Percentiles rank a stretch among this genome's conserved stretches.
phyloP scores from a whole-genome alignment of 1,284 basidiomycete genomes.

The Gymnopus androsaceus region DNA sequence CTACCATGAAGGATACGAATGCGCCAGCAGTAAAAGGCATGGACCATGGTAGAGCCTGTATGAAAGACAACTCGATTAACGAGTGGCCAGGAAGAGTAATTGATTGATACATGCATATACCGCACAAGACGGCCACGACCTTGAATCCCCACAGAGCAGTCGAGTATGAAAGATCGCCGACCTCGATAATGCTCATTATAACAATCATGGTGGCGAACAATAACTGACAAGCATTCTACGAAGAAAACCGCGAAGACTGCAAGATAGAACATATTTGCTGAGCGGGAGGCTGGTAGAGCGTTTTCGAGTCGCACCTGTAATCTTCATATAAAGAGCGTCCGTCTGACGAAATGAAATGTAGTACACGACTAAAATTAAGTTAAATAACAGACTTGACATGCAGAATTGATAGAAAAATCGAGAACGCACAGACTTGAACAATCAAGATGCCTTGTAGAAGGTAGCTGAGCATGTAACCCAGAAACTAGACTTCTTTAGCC shows the following conservation, averaged over 20 bases:
- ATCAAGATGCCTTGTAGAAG: conserved; percentile 14
- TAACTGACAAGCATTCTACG: conserved; percentile 11
- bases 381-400: not conserved
- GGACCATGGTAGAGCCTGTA: conserved; percentile 11
- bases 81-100: not conserved
- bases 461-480: conserved; percentile 15
- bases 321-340: conserved; percentile 11
- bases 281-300: not conserved
- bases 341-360: conserved; percentile 12
- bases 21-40: conserved; percentile 17
- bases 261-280: not conserved
- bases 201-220: conserved; percentile 10
- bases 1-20: conserved; percentile 11
- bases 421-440: conserved; percentile 18
- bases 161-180: conserved; percentile 1
- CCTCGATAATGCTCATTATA: not conserved
- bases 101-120: conserved; percentile 7
- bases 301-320: not conserved
- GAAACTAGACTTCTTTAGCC: conserved; percentile 1
- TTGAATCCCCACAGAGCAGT: conserved; percentile 5
- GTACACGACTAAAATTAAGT: conserved; percentile 13
- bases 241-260: conserved; percentile 7
- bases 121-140: conserved; percentile 10
- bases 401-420: not conserved
- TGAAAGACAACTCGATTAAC: not conserved